A percentile compares a stretch with the other conserved stretches of the same genome.
Conservation (phyloP, 2,329 filamentous ascomycete species). For the Davidsoniella neocaledoniae region DNA sequence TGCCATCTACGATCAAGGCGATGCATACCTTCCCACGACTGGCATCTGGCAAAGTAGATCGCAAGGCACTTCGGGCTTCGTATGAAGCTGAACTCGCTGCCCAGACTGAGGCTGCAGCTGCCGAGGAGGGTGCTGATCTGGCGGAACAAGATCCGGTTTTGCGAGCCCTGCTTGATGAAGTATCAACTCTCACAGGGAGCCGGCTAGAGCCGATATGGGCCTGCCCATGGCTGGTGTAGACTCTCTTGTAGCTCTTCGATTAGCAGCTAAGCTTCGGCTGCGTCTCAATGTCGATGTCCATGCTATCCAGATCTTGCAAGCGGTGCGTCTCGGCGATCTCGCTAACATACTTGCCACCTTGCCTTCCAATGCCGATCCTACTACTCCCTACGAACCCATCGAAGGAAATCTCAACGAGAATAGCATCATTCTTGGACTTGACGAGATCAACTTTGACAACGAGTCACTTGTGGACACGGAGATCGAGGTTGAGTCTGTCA, state of each 20-base stretch:
- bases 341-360: too few species aligned
- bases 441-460: too few species aligned
- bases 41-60: conserved; percentile 71
- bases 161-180: conserved; percentile 20
- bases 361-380: not conserved
- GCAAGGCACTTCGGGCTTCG: conserved; percentile 40
- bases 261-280: conserved; percentile 47
- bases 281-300: conserved; percentile 33
- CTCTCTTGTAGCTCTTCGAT: conserved; percentile 31
- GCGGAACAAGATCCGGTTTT: not conserved
- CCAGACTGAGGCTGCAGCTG: too few species aligned
- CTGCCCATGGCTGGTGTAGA: conserved; percentile 45
- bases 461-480: too few species aligned
- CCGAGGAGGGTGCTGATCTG: too few species aligned
- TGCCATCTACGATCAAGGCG: conserved; percentile 56
- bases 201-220: conserved; percentile 22
- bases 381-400: not conserved
- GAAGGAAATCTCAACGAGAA: too few species aligned
- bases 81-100: conserved; percentile 19
- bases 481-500: conserved; percentile 24
- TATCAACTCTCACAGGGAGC: conserved; percentile 25
- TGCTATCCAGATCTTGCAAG: conserved; percentile 36
- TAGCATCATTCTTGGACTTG: too few species aligned
- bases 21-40: conserved; percentile 52
- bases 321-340: not conserved